Base-by-base conservation (phyloP, 208 protist species). In the Crithidia mellificae region DNA sequence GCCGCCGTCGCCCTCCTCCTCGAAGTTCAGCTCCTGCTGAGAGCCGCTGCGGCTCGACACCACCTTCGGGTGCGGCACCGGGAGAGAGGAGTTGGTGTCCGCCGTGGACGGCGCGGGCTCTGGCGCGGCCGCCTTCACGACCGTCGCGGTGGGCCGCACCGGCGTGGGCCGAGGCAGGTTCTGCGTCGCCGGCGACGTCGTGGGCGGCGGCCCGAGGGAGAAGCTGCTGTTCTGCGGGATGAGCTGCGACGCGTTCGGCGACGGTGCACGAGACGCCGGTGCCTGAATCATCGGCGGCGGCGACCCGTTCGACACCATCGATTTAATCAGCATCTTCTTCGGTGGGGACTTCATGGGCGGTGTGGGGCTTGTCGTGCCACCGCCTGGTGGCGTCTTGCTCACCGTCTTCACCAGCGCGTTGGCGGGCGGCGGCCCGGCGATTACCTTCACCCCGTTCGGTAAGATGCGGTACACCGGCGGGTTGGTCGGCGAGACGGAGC, bases 401-500 rank as follows among this genome's bases (percentile, higher is more conserved):
- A 56, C 29, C 5, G 52, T 30, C 9, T 47, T 62, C n/a, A 81
- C 36, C 38, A 66, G 53, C 15, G 72, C 65, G 2, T 71, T 77
- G 12, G 72, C 67, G 12, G 78, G 78, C 17, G 81, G 84, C 0
- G 84, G 83, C 11, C 72, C 78, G 30, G 55, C 68, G n/a, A 89
- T 84, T 20, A 87, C 54, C 46, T 87, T 89, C 19, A 65, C 80
- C n/a, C 82, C 82, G 22, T 84, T 74, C 25, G 83, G 80, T 20
- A 77, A 17, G 24, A 71, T 53, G 55, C 68, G 59, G n/a, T 34
- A 68, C 36, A 68, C 46, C 2, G 69, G 34, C 7, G 39, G 62
- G 43, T 75, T 75, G 20, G 69, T 80, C 15, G 74, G 74, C 19
- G 74, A 80, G 25, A 66, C 54, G 20, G 74, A 44, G 19, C 68